A percentile compares a stretch with the other conserved stretches of the same genome.
phyloP scores from a whole-genome alignment of 208 protist genomes.

The Trypanosoma boissoni region DNA sequence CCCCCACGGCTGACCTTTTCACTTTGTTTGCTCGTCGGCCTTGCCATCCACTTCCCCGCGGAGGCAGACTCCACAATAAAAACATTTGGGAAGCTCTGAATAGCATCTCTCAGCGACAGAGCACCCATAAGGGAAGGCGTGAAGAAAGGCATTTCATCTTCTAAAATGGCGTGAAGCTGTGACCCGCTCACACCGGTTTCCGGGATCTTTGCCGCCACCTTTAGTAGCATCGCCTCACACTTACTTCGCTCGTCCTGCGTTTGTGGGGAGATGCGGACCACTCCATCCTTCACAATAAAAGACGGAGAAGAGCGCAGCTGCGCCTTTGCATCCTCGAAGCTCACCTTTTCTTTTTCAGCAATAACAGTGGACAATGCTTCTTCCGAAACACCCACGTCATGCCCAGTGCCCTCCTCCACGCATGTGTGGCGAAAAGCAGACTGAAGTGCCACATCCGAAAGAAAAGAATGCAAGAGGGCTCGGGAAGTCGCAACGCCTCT shows the following conservation, averaged over 20 bases:
- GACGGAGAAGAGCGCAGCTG: constrained; percentile 11
- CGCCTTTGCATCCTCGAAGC: constrained; percentile 13
- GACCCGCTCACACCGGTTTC: constrained; percentile 31
- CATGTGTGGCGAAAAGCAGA: constrained; percentile 18
- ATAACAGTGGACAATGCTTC: constrained; percentile 16
- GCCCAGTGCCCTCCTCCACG: constrained; percentile 11
- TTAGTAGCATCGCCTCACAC: constrained; percentile 25
- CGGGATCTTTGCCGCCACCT: constrained; percentile 45
- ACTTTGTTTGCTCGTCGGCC: constrained; percentile 1
- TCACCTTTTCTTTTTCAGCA: constrained; percentile 1
- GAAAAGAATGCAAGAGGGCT: not conserved
- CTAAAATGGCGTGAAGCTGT: constrained; percentile 59
- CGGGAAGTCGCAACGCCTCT: not conserved
- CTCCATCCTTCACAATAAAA: constrained; percentile 12
- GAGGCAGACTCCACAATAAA: constrained; percentile 34
- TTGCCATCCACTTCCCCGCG: constrained; percentile 35
- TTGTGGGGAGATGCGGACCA: constrained; percentile 9
- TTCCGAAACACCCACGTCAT: constrained; percentile 18
- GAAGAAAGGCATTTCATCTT: constrained; percentile 59
- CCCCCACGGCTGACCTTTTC: no score
- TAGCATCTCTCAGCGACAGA: constrained; percentile 48
- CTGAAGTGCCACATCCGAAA: constrained; percentile 17
- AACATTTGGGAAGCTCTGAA: constrained; percentile 40
- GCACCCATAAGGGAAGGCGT: constrained; percentile 35
- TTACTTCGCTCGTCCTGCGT: not conserved